Percentiles rank a stretch among this genome's conserved stretches.
Evolutionary conservation across 139 green algal species (phyloP).

Genomic region (Eudorina sp.): DNA sequence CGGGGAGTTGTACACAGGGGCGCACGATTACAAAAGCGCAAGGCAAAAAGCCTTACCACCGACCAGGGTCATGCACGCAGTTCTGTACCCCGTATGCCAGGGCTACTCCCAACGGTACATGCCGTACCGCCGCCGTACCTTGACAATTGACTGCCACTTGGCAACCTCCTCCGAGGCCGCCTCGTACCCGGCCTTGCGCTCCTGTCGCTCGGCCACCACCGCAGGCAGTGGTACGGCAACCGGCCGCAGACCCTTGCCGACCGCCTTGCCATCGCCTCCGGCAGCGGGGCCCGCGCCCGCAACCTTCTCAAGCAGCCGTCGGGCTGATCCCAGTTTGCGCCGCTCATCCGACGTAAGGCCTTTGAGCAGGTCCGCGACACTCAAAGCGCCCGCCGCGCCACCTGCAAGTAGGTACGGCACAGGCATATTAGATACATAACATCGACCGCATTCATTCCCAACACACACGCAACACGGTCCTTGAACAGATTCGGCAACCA

Average conservation of each 20-base stretch:
- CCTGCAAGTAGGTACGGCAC: no score
- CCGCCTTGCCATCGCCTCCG: neutral
- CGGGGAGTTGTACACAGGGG: slow-evolving; percentile 47
- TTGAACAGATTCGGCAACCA: no score
- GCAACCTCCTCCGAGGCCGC: slow-evolving; percentile 82
- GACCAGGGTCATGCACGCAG: no score
- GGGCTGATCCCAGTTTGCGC: slow-evolving; percentile 63
- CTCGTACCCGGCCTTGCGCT: slow-evolving; percentile 93
- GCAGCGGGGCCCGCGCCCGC: slow-evolving; percentile 38
- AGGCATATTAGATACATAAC: no score
- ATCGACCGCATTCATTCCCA: no score
- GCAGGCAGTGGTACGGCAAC: slow-evolving; percentile 71
- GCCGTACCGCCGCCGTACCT: slow-evolving; percentile 69
- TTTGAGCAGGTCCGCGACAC: slow-evolving; percentile 81
- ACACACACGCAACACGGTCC: no score
- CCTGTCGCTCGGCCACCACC: slow-evolving; percentile 71
- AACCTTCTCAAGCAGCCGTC: slow-evolving; percentile 81
- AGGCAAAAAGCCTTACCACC: no score
- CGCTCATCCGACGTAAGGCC: slow-evolving; percentile 55
- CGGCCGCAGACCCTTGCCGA: slow-evolving; percentile 16
- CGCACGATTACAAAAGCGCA: no score
- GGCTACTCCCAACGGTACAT: no score
- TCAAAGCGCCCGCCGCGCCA: slow-evolving; percentile 66
- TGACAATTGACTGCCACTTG: slow-evolving; percentile 94
- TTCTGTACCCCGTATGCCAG: no score